phyloP scores from a whole-genome alignment of 78 protist species.

The Corallochytrium limacisporum region DNA sequence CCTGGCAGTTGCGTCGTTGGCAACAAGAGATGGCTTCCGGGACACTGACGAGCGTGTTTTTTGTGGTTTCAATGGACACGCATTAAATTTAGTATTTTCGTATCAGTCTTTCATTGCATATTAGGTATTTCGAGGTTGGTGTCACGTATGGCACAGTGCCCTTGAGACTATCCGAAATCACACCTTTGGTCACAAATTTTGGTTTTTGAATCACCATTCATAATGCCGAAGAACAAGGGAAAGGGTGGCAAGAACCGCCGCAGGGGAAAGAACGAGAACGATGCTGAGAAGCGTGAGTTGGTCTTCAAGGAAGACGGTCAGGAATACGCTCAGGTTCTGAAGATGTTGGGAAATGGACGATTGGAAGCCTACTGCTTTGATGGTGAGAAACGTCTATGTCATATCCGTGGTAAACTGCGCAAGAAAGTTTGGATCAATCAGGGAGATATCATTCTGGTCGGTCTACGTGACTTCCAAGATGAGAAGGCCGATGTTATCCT shows the following conservation, averaged over 20 bases:
- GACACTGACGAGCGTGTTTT: too few species aligned
- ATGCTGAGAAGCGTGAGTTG: conserved; percentile 75
- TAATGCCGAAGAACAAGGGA: conserved; percentile 30
- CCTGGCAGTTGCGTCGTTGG: too few species aligned
- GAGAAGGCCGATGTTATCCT: conserved; percentile 88
- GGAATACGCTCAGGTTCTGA: conserved; percentile 35
- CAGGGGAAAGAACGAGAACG: conserved; percentile 81
- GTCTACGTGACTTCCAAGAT: conserved; percentile 90
- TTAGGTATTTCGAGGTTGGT: too few species aligned
- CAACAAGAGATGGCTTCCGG: too few species aligned
- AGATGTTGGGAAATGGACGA: conserved; percentile 94
- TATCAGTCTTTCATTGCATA: too few species aligned
- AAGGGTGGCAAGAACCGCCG: conserved; percentile 92
- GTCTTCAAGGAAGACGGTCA: conserved; percentile 94
- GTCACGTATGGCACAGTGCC: too few species aligned
- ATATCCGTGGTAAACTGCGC: conserved; percentile 89
- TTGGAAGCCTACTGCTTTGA: conserved; percentile 90
- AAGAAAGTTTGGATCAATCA: conserved; percentile 70
- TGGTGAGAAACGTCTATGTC: conserved; percentile 77
- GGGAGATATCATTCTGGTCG: conserved; percentile 86
- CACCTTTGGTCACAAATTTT: too few species aligned
- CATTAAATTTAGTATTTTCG: too few species aligned
- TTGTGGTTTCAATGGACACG: too few species aligned
- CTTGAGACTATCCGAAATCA: too few species aligned
- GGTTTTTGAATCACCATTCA: too few species aligned